phyloP scores from a whole-genome alignment of 2,329 filamentous ascomycete species.

The Periconia sp. region DNA sequence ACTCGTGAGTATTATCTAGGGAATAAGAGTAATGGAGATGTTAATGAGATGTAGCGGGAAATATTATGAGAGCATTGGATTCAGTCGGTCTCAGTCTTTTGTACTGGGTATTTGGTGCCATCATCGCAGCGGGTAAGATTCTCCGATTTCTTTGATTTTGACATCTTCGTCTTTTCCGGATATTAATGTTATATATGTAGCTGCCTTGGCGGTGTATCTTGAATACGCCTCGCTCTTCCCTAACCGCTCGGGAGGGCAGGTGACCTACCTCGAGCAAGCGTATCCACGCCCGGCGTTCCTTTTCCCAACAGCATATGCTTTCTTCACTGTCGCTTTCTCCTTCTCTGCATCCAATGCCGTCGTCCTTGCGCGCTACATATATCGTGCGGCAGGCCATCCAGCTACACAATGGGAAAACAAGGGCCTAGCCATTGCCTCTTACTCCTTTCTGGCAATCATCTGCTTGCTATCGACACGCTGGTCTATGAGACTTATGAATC shows the following conservation, averaged over 20 bases:
- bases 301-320: constrained; percentile 32
- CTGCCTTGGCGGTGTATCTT: constrained; percentile 27
- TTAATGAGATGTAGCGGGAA: constrained; percentile 20
- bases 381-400: constrained; percentile 24
- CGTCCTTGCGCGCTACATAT: constrained; percentile 34
- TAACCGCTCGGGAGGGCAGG: constrained; percentile 31
- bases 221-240: constrained; percentile 32
- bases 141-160: neutral
- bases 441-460: constrained; percentile 25
- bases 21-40: neutral
- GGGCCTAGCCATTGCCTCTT: constrained; percentile 28
- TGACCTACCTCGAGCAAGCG: constrained; percentile 34
- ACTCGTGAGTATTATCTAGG: constrained; percentile 22
- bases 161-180: no score
- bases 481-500: constrained; percentile 31
- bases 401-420: constrained; percentile 33
- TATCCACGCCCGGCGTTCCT: constrained; percentile 30
- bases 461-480: constrained; percentile 29
- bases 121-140: constrained; percentile 25
- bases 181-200: constrained; percentile 11
- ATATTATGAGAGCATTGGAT: constrained; percentile 25
- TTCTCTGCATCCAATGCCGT: constrained; percentile 35
- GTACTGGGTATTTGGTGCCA: constrained; percentile 31
- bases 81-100: constrained; percentile 30
- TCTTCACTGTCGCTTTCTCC: constrained; percentile 30